phyloP scores from a whole-genome alignment of 1,139 yeast genomes.

The Candida mesenterica region DNA sequence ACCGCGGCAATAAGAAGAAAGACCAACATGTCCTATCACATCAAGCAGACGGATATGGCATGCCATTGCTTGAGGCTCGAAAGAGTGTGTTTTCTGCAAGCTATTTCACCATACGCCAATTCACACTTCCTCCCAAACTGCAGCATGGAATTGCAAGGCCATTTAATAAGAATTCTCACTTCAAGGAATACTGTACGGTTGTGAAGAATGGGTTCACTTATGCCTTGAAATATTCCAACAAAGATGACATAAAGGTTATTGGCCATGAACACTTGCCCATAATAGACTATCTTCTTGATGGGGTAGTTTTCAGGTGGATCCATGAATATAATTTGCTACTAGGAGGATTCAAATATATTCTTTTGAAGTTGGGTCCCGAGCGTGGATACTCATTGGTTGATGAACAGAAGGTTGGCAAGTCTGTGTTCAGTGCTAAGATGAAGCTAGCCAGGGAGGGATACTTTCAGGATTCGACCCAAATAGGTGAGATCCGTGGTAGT shows the following conservation, averaged over 20 bases:
- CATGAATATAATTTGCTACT: conserved; percentile 6
- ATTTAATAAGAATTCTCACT: background rate
- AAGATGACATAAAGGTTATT: background rate
- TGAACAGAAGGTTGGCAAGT: background rate
- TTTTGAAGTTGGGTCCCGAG: conserved; percentile 7
- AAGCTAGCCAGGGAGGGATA: conserved; percentile 5
- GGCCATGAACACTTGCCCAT: conserved; percentile 6
- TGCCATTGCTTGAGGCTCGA: conserved; percentile 1
- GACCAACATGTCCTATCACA: conserved; percentile 1
- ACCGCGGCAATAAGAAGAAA: background rate
- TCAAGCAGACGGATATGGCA: conserved; percentile 2
- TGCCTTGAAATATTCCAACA: background rate
- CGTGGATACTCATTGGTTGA: conserved; percentile 10
- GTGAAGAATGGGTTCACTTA: background rate
- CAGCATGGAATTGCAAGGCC: conserved; percentile 1
- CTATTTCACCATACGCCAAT: background rate
- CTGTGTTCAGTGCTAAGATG: conserved; percentile 6
- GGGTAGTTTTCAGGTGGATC: conserved; percentile 8
- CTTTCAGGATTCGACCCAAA: conserved; percentile 5
- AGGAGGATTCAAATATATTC: conserved; percentile 7
- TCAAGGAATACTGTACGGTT: conserved; percentile 1
- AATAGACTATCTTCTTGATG: conserved; percentile 9
- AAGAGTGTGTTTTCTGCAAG: background rate
- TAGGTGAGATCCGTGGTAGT: conserved; percentile 9
- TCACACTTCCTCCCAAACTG: background rate